Base-by-base conservation (phyloP, 345 rosid species). In the Anacardium occidentale region DNA sequence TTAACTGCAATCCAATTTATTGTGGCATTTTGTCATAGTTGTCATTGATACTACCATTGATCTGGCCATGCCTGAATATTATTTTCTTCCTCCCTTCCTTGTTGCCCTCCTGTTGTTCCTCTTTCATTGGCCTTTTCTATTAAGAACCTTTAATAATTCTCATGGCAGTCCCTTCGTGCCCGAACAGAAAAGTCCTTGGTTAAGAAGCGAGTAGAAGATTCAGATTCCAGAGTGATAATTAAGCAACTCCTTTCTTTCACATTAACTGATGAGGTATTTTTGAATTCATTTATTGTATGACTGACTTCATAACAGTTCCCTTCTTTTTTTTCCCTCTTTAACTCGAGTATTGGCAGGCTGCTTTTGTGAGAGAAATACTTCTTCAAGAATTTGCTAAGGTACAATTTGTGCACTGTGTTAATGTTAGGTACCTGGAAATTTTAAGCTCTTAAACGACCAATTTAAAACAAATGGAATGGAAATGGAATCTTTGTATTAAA, bases 361-460 rank as follows among this genome's bases (percentile, higher is more conserved):
- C 89, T 40, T 89, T 89, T 75, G 88, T 91, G 70, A 90, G 96
- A 84, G 97, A 93, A 76, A 87, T 93, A 75, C 80, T 93, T 76
- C 83, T 93, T 84, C 84, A 80, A 80, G 98, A 93, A 79, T 80
- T 91, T 45, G 90, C 97, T 10, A 93, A 93, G 97, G 98, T 91
- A 74, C 50, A 80, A 3, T 71, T 74, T 18, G 48, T 37, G 55
- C 58, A 34, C 40, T 64, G 17, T 10, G 20, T 59, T 51, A 66
- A 63, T 42, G 18, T 37, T 6, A 32, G 2, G 29, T 9, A 63
- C 3, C 29, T 18, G 17, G 32, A 29, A 29, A 29, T 3, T 29
- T 3, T 29, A 29, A 29, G 32, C 32, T 1, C 32, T 29, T 3
- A 29, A 29, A 29, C n/a, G n/a, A n/a, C n/a, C n/a, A n/a, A n/a